Base-by-base conservation (phyloP, 176 grass and related monocot genomes). In the Avena atlantica region DNA sequence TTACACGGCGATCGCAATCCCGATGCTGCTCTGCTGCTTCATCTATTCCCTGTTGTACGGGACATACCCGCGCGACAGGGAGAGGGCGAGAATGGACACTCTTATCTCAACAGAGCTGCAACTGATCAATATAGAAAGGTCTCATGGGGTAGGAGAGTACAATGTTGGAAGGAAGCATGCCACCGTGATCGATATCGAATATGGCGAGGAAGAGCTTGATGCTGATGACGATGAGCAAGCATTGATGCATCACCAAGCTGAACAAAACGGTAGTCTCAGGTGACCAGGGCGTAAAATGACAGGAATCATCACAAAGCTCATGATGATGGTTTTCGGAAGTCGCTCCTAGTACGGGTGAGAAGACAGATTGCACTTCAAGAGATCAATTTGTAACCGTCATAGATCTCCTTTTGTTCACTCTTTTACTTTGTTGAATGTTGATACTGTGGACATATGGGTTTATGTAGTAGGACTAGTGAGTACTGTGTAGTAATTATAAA, bases 11-110 rank as follows among this genome's bases (percentile, higher is more conserved):
- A 98, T 98, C 56, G 86, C 93, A 68, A 80, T 96, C 57, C 93
- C 96, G 5, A 96, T 98, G 96, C 37, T 87, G 9, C 49, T 96
- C 1, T 98, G 93, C 88, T 94, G 92, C 90, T 90, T 90, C 70
- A 93, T 98, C 81, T 96, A 96, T 85, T 94, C 85, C 74, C 81
- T 92, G 80, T 10, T 98, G 67, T 94, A 98, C 58, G 20, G 57
- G 49, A 85, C 88, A 15, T 98, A 98, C 84, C 93, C 93, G 0
- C 86, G 92, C 4, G 97, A 98, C 67, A 89, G 92, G 80, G 94
- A 94, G 48, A 89, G 97, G 85, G 97, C 93, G 66, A 93, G 81
- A 37, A 94, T 98, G 92, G 82, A 96, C 80, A 49, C 80, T 8
- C 53, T 98, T 57, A 90, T 96, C 48, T 17, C 79, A 12, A 83